Evolutionary conservation across 1,284 basidiomycete genomes (phyloP), one percentile per base, ranked within the genome.

Genomic region (Ganoderma boninense): DNA sequence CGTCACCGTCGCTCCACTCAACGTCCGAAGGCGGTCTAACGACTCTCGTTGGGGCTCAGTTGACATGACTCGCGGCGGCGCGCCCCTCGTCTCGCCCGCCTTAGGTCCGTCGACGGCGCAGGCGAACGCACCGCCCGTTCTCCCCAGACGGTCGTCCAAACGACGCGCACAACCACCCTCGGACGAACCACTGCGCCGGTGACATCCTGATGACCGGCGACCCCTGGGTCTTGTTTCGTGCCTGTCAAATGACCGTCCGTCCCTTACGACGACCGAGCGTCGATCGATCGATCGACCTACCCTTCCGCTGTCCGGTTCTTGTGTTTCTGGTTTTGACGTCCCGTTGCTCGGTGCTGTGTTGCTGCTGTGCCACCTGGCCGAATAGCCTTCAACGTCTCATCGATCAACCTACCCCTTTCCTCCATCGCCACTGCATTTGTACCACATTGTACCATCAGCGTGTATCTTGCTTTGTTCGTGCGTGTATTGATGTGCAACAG

Each of bases 111-210:
- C 23, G 11, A 54, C 42, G 7, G 40, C 35, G 11, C 56, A 42
- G 32, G 20, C n/a, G 49, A 16, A 46, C 38, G 32, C 64, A n/a
- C 46, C 60, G 14, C 67, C 56, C 8, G 62, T 60, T 61, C 52
- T 65, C 16, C 73, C 70, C 60, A 69, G 61, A 6, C 69, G 73
- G 49, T 74, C 73, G 29, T 67, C 73, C 29, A 67, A 62, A 43
- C 67, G 70, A 61, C 70, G 65, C 26, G 26, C 56, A 11, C 66
- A 57, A 18, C 66, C 70, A 4, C 67, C 52, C 54, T 70, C 69
- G 26, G 65, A 61, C 59, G 70, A 67, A 65, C 67, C 49, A 7
- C 60, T 67, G 40, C 62, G 20, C 40, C 59, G 60, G 23, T 44
- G 40, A 62, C 40, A 40, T 54, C 49, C 49, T 52, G n/a, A 23